A percentile compares a stretch with the other conserved stretches of the same genome.
Evolutionary conservation across 352 stramenopile species (phyloP).

Genomic region (Globisporangium irregulare): DNA sequence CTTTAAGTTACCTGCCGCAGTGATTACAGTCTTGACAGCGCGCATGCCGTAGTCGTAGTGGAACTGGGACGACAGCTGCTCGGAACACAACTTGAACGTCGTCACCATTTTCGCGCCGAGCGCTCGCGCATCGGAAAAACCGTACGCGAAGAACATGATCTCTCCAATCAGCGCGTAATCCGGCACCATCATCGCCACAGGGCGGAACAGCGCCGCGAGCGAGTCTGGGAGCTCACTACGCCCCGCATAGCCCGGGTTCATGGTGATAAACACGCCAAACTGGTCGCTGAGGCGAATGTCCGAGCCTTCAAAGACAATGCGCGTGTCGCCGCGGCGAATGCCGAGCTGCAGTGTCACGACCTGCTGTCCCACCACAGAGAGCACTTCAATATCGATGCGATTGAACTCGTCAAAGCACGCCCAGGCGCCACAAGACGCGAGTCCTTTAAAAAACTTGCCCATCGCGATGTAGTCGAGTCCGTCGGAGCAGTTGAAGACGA

Average conservation of each 20-base stretch:
- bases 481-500: conserved; percentile 94
- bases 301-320: conserved; percentile 94
- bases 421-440: conserved; percentile 93
- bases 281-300: conserved; percentile 94
- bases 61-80: conserved; percentile 87
- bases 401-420: conserved; percentile 91
- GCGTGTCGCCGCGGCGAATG: conserved; percentile 74
- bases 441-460: conserved; percentile 94
- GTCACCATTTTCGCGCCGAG: conserved; percentile 85
- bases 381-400: conserved; percentile 86
- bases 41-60: conserved; percentile 93
- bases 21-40: conserved; percentile 89
- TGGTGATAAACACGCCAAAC: conserved; percentile 89
- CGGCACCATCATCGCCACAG: conserved; percentile 91
- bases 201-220: conserved; percentile 81
- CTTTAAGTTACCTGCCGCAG: conserved; percentile 88
- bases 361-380: conserved; percentile 88
- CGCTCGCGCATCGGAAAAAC: conserved; percentile 54
- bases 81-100: conserved; percentile 88
- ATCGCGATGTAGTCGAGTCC: conserved; percentile 94
- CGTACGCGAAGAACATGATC: conserved; percentile 91
- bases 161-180: conserved; percentile 89
- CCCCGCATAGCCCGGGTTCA: conserved; percentile 89
- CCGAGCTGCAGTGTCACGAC: conserved; percentile 91
- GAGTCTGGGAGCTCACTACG: conserved; percentile 87